Percentiles rank a stretch among this genome's conserved stretches.
Evolutionary conservation across 371 early-diverging fungal genomes (phyloP).

Genomic region (Synchytrium microbalum): DNA sequence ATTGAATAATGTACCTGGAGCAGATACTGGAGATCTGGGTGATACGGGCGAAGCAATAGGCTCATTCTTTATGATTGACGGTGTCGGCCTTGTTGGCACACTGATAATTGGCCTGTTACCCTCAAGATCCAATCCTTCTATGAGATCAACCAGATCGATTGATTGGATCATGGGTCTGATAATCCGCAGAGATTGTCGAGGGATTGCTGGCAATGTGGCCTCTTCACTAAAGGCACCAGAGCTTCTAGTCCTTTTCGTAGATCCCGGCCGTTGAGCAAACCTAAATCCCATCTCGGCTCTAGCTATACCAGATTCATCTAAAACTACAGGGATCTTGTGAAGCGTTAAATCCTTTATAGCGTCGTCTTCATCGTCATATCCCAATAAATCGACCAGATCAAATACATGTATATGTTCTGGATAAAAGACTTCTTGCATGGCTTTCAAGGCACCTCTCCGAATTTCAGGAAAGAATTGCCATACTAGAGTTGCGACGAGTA

Average conservation of each 20-base stretch:
- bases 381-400: constrained; percentile 42
- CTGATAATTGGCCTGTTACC: background rate
- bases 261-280: background rate
- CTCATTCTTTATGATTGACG: background rate
- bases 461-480: constrained; percentile 65
- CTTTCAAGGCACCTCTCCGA: constrained; percentile 63
- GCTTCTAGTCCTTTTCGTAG: constrained; percentile 4
- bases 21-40: background rate
- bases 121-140: background rate
- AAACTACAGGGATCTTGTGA: constrained; percentile 18
- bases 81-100: background rate
- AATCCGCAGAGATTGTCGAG: background rate
- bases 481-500: constrained; percentile 52
- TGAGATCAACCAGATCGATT: background rate
- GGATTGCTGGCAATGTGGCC: constrained; percentile 4
- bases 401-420: constrained; percentile 34
- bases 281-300: constrained; percentile 4
- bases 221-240: constrained; percentile 1
- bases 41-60: background rate
- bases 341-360: constrained; percentile 23
- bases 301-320: constrained; percentile 21
- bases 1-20: too few relatives aligned
- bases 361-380: constrained; percentile 50
- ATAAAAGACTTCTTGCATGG: constrained; percentile 57
- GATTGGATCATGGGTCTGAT: background rate